These are phyloP conservation scores for Curvularia sp. DNA, from an alignment of 2,329 filamentous ascomycete species.

Conservation along the genomic window DNA sequence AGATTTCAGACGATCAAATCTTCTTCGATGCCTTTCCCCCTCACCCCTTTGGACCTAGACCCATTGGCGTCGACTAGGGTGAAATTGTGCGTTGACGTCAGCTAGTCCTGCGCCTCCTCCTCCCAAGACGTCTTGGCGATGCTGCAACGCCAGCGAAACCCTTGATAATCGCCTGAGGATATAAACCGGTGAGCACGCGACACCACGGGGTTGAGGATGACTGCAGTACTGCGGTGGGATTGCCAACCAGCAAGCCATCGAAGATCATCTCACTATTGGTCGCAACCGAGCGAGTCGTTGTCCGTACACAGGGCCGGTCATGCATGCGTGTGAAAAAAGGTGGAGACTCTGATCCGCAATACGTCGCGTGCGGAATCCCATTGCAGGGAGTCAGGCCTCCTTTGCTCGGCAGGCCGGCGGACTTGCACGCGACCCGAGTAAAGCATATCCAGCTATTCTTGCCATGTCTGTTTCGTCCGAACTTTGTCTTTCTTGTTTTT, in stretches of 20 bases:
- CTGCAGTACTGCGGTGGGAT: conserved; percentile 1
- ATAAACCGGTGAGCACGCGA: not conserved
- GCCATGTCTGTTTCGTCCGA: conserved; percentile 7
- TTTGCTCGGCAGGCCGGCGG: conserved; percentile 12
- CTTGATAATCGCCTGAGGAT: not conserved
- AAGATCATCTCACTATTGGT: no score
- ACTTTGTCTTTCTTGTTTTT: conserved; percentile 11
- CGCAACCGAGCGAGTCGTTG: not conserved
- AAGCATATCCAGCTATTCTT: conserved; percentile 6
- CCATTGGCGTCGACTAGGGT: not conserved
- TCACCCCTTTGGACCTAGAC: not conserved
- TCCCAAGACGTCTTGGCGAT: not conserved
- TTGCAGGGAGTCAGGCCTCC: conserved; percentile 12
- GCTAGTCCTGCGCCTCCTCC: not conserved
- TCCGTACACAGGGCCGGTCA: not conserved
- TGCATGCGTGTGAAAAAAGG: conserved; percentile 10
- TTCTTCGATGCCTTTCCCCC: not conserved
- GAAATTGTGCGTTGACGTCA: conserved; percentile 13
- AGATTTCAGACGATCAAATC: conserved; percentile 8
- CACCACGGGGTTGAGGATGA: conserved; percentile 3
- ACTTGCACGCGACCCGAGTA: conserved; percentile 14
- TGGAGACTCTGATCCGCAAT: conserved; percentile 13
- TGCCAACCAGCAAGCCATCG: no score
- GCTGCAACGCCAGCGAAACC: not conserved
- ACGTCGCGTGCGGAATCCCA: conserved; percentile 9